Evolutionary conservation across 257 asterid species (phyloP).

Genomic region (Fraxinus pennsylvanica): DNA sequence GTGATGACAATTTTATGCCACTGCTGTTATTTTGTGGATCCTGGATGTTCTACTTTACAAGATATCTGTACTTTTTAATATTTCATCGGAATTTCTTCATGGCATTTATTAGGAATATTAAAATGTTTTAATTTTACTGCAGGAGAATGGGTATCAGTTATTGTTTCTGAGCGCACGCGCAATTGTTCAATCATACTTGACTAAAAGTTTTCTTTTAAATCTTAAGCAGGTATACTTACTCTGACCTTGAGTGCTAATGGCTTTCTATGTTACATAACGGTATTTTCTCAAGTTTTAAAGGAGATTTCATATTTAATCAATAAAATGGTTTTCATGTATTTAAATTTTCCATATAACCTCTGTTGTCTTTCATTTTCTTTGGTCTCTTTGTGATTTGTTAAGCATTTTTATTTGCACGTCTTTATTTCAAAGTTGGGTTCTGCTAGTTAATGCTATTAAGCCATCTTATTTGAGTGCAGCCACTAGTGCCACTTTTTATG

Average conservation of each 20-base stretch:
- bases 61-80: not conserved
- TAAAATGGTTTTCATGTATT: not conserved
- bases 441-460: no score
- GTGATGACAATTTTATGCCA: not conserved
- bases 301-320: not conserved
- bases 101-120: not conserved
- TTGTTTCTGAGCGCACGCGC: constrained; percentile 97
- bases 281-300: not conserved
- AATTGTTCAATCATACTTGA: constrained; percentile 92
- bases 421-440: no score
- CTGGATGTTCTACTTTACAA: not conserved
- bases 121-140: constrained; percentile 17
- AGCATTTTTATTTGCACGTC: not conserved
- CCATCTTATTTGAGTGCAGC: not conserved
- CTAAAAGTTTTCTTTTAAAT: constrained; percentile 82
- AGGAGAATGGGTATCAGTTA: constrained; percentile 98
- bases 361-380: not conserved
- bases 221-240: constrained; percentile 77
- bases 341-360: not conserved
- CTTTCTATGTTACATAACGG: not conserved
- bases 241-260: not conserved
- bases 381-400: not conserved
- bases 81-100: not conserved
- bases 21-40: not conserved
- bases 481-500: not conserved